Evolutionary conservation across 179 eudicot genomes (phyloP).

Genomic region (Corrigiola litoralis): DNA sequence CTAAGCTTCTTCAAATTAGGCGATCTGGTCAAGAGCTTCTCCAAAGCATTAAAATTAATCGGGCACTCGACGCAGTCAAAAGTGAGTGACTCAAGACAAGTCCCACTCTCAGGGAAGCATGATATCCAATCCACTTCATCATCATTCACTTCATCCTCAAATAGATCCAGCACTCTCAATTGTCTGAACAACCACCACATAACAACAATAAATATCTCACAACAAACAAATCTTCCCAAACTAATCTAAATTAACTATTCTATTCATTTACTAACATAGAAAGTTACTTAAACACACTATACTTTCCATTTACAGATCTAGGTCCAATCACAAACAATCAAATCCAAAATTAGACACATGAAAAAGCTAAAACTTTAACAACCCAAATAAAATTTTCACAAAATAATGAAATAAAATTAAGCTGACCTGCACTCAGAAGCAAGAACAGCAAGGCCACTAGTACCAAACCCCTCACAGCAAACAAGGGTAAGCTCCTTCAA

Average conservation of each 20-base stretch:
- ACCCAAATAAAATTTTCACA: not conserved
- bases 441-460: slow-evolving; percentile 55
- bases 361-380: not conserved
- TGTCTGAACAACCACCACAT: slow-evolving; percentile 24
- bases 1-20: slow-evolving; percentile 63
- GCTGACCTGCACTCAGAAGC: slow-evolving; percentile 55
- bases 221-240: not conserved
- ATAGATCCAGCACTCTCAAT: slow-evolving; percentile 62
- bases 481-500: slow-evolving; percentile 62
- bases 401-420: not conserved
- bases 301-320: slow-evolving; percentile 25
- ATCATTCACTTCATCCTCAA: slow-evolving; percentile 62
- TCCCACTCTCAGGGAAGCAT: slow-evolving; percentile 58
- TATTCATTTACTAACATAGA: not conserved
- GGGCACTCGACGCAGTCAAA: slow-evolving; percentile 66
- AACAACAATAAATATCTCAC: not conserved
- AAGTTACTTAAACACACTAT: not conserved
- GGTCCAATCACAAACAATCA: not conserved
- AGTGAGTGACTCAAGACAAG: slow-evolving; percentile 57
- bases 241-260: not conserved
- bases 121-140: slow-evolving; percentile 82
- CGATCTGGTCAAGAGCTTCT: slow-evolving; percentile 58
- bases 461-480: slow-evolving; percentile 73
- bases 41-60: slow-evolving; percentile 55
- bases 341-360: slow-evolving; percentile 13